A percentile compares a stretch with the other conserved stretches of the same genome.
These are phyloP conservation scores for Ephemerocybe angulata DNA, from an alignment of 768 basidiomycete species.

Conservation along the genomic window DNA sequence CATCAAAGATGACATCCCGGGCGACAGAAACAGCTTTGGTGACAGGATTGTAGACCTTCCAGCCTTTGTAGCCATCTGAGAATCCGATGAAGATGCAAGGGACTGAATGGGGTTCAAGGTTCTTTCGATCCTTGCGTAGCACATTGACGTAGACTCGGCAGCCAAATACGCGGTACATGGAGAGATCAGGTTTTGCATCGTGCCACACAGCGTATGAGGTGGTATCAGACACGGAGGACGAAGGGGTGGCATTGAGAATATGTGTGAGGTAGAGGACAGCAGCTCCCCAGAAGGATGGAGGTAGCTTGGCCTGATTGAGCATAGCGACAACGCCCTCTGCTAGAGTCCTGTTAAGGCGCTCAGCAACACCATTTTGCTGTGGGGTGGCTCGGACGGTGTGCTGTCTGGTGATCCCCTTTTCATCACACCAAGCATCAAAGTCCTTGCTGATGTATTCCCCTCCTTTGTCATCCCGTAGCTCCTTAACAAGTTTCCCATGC, in stretches of 20 bases:
- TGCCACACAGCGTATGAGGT: neutral
- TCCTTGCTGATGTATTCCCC: conserved; percentile 29
- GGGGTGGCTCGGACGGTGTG: conserved; percentile 13
- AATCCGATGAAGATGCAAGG: neutral
- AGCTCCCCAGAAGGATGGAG: neutral
- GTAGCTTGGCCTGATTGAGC: neutral
- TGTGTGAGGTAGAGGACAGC: neutral
- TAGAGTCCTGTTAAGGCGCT: neutral
- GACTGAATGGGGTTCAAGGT: neutral
- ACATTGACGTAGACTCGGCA: neutral
- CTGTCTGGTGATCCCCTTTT: conserved; percentile 21
- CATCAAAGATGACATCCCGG: neutral
- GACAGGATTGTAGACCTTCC: neutral
- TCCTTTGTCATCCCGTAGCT: conserved; percentile 30
- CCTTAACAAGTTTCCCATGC: conserved; percentile 19
- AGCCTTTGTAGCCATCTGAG: neutral
- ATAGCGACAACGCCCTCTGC: neutral
- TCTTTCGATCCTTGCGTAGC: neutral
- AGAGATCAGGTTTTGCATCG: neutral
- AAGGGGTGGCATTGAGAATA: neutral
- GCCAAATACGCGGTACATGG: neutral
- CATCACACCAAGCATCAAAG: conserved; percentile 19
- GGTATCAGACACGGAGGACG: neutral
- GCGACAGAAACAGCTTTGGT: neutral
- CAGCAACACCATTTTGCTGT: neutral